A percentile compares a stretch with the other conserved stretches of the same genome.
Conservation (phyloP, 768 basidiomycete species). For the Podaxis carcinomalis region DNA sequence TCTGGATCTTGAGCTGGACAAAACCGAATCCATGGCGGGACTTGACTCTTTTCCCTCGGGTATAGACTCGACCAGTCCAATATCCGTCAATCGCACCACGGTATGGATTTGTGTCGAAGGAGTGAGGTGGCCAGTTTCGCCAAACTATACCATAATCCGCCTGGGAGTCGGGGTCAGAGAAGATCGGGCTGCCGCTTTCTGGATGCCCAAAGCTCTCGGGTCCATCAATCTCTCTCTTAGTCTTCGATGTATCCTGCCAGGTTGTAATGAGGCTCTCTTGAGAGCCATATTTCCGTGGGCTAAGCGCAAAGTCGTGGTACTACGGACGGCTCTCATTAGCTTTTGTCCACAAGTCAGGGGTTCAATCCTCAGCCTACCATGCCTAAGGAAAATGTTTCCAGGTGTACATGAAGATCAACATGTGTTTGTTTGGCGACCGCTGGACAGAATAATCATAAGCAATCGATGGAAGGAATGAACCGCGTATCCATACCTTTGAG, state of each 20-base stretch:
- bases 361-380: constrained; percentile 19
- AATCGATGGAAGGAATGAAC: not conserved
- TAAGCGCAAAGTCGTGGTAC: not conserved
- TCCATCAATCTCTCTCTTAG: not conserved
- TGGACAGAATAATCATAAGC: constrained; percentile 1
- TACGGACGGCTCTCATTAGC: not conserved
- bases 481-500: constrained; percentile 24
- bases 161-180: not conserved
- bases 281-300: not conserved
- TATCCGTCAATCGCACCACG: not conserved
- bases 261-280: not conserved
- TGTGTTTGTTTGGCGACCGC: constrained; percentile 24
- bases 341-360: not conserved
- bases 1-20: not conserved
- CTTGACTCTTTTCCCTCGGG: not conserved
- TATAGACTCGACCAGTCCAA: not conserved
- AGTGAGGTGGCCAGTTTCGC: not conserved
- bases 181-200: not conserved
- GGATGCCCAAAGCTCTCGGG: not conserved
- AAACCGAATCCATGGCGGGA: not conserved
- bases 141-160: not conserved
- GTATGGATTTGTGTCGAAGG: constrained; percentile 3
- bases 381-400: constrained; percentile 31
- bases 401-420: constrained; percentile 25
- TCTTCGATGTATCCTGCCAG: not conserved